Percentiles rank a stretch among this genome's conserved stretches.
Evolutionary conservation across 441 rosid species (phyloP).

Genomic region (Gossypium davidsonii): DNA sequence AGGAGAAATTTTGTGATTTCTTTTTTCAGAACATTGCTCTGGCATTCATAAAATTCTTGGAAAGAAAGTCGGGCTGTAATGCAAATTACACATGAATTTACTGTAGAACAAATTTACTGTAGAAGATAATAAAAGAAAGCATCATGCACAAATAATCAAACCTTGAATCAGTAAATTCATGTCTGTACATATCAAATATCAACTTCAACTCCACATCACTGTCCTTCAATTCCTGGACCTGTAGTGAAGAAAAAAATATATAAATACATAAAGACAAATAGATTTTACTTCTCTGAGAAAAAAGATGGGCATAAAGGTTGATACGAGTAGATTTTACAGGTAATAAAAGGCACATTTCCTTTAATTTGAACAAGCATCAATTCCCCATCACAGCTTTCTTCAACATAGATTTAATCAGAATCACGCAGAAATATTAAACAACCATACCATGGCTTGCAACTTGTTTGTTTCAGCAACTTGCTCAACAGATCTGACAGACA

Average conservation of each 20-base stretch:
- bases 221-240: conserved; percentile 70
- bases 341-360: neutral
- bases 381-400: neutral
- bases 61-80: neutral
- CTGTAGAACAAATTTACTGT: neutral
- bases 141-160: conserved; percentile 23
- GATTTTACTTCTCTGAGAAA: neutral
- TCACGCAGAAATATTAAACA: neutral
- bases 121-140: neutral
- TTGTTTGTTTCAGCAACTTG: conserved; percentile 59
- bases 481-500: conserved; percentile 48
- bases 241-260: conserved; percentile 10
- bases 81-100: neutral
- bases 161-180: conserved; percentile 75
- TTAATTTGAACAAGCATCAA: conserved; percentile 2
- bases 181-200: conserved; percentile 80
- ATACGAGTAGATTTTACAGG: neutral
- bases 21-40: neutral
- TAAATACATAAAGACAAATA: conserved; percentile 8
- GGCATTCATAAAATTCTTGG: neutral
- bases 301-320: neutral
- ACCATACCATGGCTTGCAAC: conserved; percentile 68
- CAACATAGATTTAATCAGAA: neutral
- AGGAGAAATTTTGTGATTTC: neutral
- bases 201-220: conserved; percentile 69